Percentiles rank a stretch among this genome's conserved stretches.
Conservation (phyloP, 768 basidiomycete genomes). For the Pholiota molesta region DNA sequence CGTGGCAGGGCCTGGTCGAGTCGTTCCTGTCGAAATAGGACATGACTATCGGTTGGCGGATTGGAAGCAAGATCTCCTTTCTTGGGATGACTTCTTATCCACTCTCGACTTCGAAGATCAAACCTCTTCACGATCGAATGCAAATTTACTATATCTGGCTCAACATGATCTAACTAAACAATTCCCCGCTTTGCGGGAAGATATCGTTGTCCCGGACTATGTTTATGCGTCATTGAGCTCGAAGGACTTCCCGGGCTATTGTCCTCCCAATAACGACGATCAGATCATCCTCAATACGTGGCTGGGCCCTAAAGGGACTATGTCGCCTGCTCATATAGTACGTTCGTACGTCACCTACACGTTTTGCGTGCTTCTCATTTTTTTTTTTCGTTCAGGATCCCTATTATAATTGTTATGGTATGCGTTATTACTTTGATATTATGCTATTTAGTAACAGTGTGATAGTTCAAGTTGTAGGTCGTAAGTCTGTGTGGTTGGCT, state of each 20-base stretch:
- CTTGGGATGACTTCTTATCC: constrained; percentile 76
- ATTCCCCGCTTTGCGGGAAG: constrained; percentile 75
- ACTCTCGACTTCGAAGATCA: constrained; percentile 40
- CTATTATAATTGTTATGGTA: constrained; percentile 90
- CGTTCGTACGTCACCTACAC: constrained; percentile 10
- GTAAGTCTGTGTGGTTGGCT: constrained; percentile 91
- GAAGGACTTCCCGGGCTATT: constrained; percentile 54
- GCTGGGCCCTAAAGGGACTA: constrained; percentile 78
- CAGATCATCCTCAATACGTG: constrained; percentile 75
- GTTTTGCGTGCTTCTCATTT: constrained; percentile 11
- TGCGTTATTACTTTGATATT: background rate
- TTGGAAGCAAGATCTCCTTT: constrained; percentile 83
- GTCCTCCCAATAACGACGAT: constrained; percentile 67
- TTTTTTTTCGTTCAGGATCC: constrained; percentile 67
- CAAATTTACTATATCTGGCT: constrained; percentile 74
- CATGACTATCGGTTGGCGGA: constrained; percentile 75
- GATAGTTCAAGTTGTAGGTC: constrained; percentile 76
- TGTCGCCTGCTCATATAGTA: constrained; percentile 90
- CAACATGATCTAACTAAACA: constrained; percentile 88
- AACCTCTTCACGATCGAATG: constrained; percentile 13
- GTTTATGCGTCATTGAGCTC: constrained; percentile 66
- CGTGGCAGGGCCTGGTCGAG: constrained; percentile 76
- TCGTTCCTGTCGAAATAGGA: constrained; percentile 92
- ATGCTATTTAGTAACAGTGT: constrained; percentile 15
- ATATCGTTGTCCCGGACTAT: constrained; percentile 88